These are phyloP conservation scores for Globisporangium paroecandrum DNA, from an alignment of 352 stramenopile species.

Conservation along the genomic window DNA sequence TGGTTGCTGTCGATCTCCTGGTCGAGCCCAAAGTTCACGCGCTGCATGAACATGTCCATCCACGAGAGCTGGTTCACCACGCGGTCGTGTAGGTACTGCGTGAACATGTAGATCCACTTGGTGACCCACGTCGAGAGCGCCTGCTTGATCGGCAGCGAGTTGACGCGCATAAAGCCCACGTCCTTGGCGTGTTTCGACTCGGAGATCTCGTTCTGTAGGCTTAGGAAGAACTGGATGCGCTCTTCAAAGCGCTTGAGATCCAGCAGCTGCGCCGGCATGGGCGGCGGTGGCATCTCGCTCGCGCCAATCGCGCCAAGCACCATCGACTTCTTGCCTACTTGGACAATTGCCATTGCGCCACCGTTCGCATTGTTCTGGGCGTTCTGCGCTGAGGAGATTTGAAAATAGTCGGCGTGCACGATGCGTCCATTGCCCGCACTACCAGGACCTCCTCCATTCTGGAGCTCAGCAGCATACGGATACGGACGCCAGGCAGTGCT, in stretches of 20 bases:
- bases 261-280: slow-evolving; percentile 69
- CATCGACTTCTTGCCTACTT: slow-evolving; percentile 1
- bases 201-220: slow-evolving; percentile 87
- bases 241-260: slow-evolving; percentile 87
- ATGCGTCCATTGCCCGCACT: slow-evolving; percentile 18
- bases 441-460: not conserved
- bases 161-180: slow-evolving; percentile 91
- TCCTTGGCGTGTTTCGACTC: slow-evolving; percentile 84
- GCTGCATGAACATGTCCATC: slow-evolving; percentile 86
- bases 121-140: slow-evolving; percentile 92
- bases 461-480: slow-evolving; percentile 18
- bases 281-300: slow-evolving; percentile 28
- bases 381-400: slow-evolving; percentile 12
- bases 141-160: slow-evolving; percentile 93
- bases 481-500: slow-evolving; percentile 55
- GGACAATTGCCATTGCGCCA: not conserved
- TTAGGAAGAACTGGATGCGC: slow-evolving; percentile 86
- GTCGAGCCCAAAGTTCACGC: slow-evolving; percentile 77
- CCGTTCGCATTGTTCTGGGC: not conserved
- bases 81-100: slow-evolving; percentile 89
- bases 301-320: not conserved
- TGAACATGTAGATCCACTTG: slow-evolving; percentile 95
- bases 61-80: slow-evolving; percentile 81
- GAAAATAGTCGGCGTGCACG: slow-evolving; percentile 27
- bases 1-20: slow-evolving; percentile 38